Percentiles rank a stretch among this genome's conserved stretches.
These are phyloP conservation scores for Saksenaea vasiformis DNA, from an alignment of 371 early-diverging fungal genomes.

Conservation along the genomic window DNA sequence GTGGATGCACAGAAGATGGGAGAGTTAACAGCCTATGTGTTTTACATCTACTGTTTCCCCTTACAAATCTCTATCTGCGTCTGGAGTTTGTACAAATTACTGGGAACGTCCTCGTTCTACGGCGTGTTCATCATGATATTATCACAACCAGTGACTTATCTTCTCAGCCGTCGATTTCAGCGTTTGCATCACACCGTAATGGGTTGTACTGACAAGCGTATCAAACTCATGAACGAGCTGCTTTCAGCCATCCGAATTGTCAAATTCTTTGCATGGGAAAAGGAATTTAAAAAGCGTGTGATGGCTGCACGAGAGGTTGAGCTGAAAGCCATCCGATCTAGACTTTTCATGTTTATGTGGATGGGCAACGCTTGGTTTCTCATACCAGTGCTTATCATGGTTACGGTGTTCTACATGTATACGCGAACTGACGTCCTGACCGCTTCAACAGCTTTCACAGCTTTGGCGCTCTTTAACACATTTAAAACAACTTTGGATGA, in stretches of 20 bases:
- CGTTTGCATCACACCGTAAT: conserved; percentile 52
- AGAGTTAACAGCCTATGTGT: conserved; percentile 52
- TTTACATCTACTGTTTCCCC: conserved; percentile 61
- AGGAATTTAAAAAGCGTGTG: conserved; percentile 60
- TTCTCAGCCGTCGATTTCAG: conserved; percentile 52
- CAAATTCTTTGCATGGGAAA: conserved; percentile 85
- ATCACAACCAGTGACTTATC: conserved; percentile 61
- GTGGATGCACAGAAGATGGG: conserved; percentile 62
- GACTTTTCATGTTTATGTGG: conserved; percentile 49
- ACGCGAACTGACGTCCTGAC: conserved; percentile 55
- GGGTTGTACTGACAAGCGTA: conserved; percentile 64
- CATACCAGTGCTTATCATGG: conserved; percentile 58
- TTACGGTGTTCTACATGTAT: conserved; percentile 56
- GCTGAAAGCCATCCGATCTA: conserved; percentile 44
- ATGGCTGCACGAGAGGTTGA: conserved; percentile 52
- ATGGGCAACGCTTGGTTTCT: conserved; percentile 48
- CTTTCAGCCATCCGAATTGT: conserved; percentile 75
- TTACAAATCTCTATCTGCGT: conserved; percentile 61
- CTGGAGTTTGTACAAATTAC: conserved; percentile 60
- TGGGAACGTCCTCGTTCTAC: conserved; percentile 66
- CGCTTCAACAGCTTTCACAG: conserved; percentile 64
- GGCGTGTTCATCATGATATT: conserved; percentile 63
- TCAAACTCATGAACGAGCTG: conserved; percentile 72
- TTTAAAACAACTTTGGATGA: conserved; percentile 69
- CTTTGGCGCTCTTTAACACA: conserved; percentile 63